Evolutionary conservation across 495 filamentous ascomycete genomes (phyloP), one percentile per base, ranked within the genome.

Genomic region (Aspergillus mulundensis): DNA sequence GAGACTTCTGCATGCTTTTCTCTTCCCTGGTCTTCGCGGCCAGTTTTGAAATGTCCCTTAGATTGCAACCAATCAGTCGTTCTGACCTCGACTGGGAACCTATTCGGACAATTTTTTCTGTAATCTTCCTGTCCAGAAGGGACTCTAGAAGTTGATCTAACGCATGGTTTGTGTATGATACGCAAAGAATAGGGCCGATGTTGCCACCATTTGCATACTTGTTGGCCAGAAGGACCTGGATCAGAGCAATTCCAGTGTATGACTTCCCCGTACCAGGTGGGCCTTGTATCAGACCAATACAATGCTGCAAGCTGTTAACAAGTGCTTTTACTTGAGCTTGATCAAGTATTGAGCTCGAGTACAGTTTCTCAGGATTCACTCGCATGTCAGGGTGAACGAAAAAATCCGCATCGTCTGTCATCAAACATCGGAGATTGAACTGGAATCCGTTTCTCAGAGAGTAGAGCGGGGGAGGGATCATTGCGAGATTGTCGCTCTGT

Each of bases 241-340:
- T 74, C 43, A 84, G 61, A 30, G 75, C 69, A 19, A 83, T 76
- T 5, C 81, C 84, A 0, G 78, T 81, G 54, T 77, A 88, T 51
- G 75, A 80, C 65, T 95, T 94, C 4, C 90, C 89, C 1, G 88
- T 92, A 1, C 90, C 89, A 2, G 90, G 90, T 0, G 89, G 90
- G 0, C 90, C 90, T 74, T 94, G 88, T 28, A 91, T 87, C 0
- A 91, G 70, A 7, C 82, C 81, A 21, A 90, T 58, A 5, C 69
- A 70, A 7, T 77, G 73, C 1, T 72, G 77, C 3, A 95, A 68
- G 14, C 81, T 72, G 25, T 76, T 64, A 1, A 87, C 62, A 15
- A 89, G 64, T 4, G 84, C 81, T 0, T 64, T 44, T 10, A 77
- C 77, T 63, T 94, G 87, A 0, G 74, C 77, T 20, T 73, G 55